Evolutionary conservation across 805 yeast species (phyloP), one percentile per base, ranked within the genome.

Genomic region (Naumovozyma dairenensis): DNA sequence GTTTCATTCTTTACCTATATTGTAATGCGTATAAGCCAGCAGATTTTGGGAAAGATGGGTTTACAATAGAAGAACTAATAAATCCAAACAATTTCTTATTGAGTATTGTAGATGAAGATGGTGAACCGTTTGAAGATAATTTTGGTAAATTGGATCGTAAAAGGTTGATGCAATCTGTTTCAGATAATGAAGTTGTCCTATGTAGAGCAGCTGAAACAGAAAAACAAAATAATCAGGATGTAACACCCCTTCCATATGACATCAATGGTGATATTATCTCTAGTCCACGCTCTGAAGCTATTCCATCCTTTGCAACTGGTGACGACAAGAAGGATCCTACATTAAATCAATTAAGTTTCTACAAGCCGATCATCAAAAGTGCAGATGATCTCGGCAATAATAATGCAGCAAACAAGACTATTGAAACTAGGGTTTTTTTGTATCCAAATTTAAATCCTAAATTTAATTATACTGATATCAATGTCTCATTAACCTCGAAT

Each of bases 51-150:
- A 40, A 36, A 14, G 52, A 42, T 29, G 51, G 48, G 5, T 13
- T 54, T 6, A 32, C 31, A 2, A 13, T 33, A 9, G 43, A 40
- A 9, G 45, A 40, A 8, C 21, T 49, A 4, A 34, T 40, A 15
- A 42, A 54, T 37, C 59, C 59, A 1, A 57, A 57, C 29, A 42
- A 46, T n/a, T 58, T 53, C 30, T 40, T 48, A 16, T 50, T 89
- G 21, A 81, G 81, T 37, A 65, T 89, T 16, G 86, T 81, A 1
- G 98, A 92, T 53, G 97, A 89, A 32, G 96, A 87, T 52, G 89
- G 89, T 6, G 96, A 93, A 32, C 78, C 82, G 25, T 86, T 84
- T 34, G 98, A 93, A 45, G 79, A 72, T 22, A 83, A 85, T 33
- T 87, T 92, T 62, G 97, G 97, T 2, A 74, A 87, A 1, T 62